phyloP scores from a whole-genome alignment of 2,329 filamentous ascomycete genomes.

The Orbilia quercus region DNA sequence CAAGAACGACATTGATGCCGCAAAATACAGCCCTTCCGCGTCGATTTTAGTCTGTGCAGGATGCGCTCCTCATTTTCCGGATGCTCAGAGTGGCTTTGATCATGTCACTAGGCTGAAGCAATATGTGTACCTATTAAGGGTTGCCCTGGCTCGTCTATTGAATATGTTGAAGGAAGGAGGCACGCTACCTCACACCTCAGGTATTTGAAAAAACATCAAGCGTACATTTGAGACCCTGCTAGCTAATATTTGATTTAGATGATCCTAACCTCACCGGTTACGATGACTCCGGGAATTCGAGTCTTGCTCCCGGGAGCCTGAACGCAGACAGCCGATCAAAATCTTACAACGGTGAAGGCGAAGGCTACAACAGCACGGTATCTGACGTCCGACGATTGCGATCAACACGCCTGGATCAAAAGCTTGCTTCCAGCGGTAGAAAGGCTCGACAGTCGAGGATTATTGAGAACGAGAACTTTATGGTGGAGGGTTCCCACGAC shows the following conservation, averaged over 20 bases:
- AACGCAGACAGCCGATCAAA: conserved; percentile 77
- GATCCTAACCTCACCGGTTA: conserved; percentile 76
- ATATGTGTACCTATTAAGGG: conserved; percentile 90
- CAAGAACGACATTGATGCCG: conserved; percentile 74
- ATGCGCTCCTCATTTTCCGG: conserved; percentile 73
- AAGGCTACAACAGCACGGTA: conserved; percentile 88
- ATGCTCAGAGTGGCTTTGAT: conserved; percentile 73
- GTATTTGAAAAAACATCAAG: conserved; percentile 63
- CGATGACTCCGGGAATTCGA: conserved; percentile 74
- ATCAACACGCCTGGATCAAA: conserved; percentile 93
- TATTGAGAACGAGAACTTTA: conserved; percentile 82
- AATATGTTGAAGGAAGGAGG: conserved; percentile 87
- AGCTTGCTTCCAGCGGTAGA: conserved; percentile 90
- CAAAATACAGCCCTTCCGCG: conserved; percentile 74
- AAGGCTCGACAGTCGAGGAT: conserved; percentile 91
- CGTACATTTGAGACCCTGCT: conserved; percentile 22
- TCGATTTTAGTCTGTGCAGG: conserved; percentile 75
- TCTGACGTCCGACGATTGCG: conserved; percentile 92
- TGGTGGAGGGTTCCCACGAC: conserved; percentile 64
- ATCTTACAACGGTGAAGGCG: conserved; percentile 74
- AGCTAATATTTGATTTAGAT: conserved; percentile 66
- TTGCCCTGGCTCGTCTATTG: conserved; percentile 87
- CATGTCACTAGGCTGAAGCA: conserved; percentile 88
- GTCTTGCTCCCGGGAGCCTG: conserved; percentile 69
- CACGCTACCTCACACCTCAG: conserved; percentile 77